These are phyloP conservation scores for Musa schizocarpa DNA, from an alignment of 176 grass and related monocot species.

Conservation along the genomic window DNA sequence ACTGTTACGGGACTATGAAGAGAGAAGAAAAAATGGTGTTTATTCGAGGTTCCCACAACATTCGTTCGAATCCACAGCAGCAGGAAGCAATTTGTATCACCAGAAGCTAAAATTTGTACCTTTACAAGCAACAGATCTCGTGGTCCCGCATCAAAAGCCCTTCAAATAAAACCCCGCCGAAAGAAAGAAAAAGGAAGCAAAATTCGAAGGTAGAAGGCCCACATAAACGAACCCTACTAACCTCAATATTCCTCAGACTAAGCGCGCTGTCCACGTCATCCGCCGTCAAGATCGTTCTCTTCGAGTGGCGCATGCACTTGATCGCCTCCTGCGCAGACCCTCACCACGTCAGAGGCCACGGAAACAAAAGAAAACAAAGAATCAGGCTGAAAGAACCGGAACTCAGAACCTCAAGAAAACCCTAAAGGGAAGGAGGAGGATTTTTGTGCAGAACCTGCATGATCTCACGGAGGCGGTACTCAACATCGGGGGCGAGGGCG, in stretches of 20 bases:
- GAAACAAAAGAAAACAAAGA: constrained; percentile 5
- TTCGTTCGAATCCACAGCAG: too few relatives aligned
- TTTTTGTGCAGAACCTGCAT: constrained; percentile 46
- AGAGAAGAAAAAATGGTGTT: too few relatives aligned
- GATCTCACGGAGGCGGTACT: constrained; percentile 93
- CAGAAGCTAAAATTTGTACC: too few relatives aligned
- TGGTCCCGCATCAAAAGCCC: neutral
- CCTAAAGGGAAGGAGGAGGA: neutral
- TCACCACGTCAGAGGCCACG: neutral
- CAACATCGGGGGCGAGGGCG: constrained; percentile 66
- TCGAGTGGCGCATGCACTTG: constrained; percentile 94
- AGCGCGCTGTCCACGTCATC: constrained; percentile 92
- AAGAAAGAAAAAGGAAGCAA: neutral
- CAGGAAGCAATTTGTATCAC: neutral
- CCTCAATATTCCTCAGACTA: constrained; percentile 90
- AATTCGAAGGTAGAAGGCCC: neutral
- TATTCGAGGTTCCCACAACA: too few relatives aligned
- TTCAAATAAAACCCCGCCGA: neutral
- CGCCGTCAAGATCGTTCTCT: constrained; percentile 56
- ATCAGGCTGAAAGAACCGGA: neutral
- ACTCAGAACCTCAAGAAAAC: neutral
- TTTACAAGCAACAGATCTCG: neutral
- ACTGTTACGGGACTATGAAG: too few relatives aligned
- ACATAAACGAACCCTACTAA: constrained; percentile 6
- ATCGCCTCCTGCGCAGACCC: constrained; percentile 60